Percentiles rank a stretch among this genome's conserved stretches.
Conservation (phyloP, 2,329 filamentous ascomycete genomes). For the Cladorrhinum sp. region DNA sequence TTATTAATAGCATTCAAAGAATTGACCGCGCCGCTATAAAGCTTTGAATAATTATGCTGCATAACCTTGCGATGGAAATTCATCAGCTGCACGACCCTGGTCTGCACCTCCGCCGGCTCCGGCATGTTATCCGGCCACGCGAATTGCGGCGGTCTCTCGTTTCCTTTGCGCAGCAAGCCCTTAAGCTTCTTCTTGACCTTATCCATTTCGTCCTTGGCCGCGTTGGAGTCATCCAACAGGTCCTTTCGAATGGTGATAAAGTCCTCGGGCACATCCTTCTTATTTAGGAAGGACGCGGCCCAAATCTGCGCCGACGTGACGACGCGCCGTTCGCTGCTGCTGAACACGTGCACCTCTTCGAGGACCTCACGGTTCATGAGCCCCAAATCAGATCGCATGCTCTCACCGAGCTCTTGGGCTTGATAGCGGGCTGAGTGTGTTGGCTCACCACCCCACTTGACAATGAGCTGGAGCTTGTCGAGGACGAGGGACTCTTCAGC, state of each 20-base stretch:
- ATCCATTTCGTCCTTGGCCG: constrained; percentile 98
- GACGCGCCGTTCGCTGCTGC: constrained; percentile 90
- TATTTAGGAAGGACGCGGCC: constrained; percentile 81
- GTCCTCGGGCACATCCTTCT: constrained; percentile 79
- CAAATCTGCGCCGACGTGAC: constrained; percentile 97
- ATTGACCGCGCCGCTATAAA: constrained; percentile 65
- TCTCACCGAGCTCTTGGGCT: constrained; percentile 88
- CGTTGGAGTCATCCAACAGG: constrained; percentile 93
- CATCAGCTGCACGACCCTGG: constrained; percentile 91
- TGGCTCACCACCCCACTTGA: constrained; percentile 98
- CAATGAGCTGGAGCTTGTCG: constrained; percentile 94
- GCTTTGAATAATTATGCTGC: constrained; percentile 85
- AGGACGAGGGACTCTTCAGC: constrained; percentile 89
- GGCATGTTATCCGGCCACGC: constrained; percentile 97
- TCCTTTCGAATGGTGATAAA: constrained; percentile 92
- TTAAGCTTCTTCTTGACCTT: constrained; percentile 99
- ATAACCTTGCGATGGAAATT: constrained; percentile 95
- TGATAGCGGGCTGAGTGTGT: constrained; percentile 97
- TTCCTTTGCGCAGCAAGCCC: constrained; percentile 84
- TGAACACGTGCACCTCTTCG: constrained; percentile 91
- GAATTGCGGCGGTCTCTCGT: constrained; percentile 89
- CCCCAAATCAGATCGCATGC: constrained; percentile 91
- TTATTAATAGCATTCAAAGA: constrained; percentile 59
- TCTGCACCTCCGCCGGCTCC: constrained; percentile 89
- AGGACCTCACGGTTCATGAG: constrained; percentile 89